Evolutionary conservation across 371 early-diverging fungal genomes (phyloP).

Genomic region (Syncephalis plumigaleata): DNA sequence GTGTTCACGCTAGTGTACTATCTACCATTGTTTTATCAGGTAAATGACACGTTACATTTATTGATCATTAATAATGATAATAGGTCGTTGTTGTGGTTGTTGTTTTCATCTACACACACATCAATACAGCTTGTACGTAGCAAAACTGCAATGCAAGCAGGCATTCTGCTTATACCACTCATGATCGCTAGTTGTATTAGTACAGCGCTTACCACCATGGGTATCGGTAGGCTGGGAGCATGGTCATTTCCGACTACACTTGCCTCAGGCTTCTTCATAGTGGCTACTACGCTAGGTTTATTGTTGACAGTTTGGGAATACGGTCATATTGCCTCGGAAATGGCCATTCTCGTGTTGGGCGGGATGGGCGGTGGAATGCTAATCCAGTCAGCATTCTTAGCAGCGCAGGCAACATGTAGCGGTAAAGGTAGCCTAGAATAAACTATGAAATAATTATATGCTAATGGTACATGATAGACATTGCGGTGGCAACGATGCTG

Average conservation of each 20-base stretch:
- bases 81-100: neutral
- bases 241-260: conserved; percentile 15
- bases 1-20: neutral
- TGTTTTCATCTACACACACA: no score
- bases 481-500: conserved; percentile 43
- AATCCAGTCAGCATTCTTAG: conserved; percentile 19
- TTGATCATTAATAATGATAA: neutral
- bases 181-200: conserved; percentile 17
- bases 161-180: conserved; percentile 41
- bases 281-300: conserved; percentile 19
- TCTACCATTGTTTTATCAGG: neutral
- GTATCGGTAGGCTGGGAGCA: conserved; percentile 17
- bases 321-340: conserved; percentile 17
- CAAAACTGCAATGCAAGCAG: conserved; percentile 26
- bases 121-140: conserved; percentile 2
- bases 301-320: conserved; percentile 20
- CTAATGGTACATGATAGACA: conserved; percentile 20
- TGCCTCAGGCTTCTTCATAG: conserved; percentile 16
- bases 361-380: conserved; percentile 25
- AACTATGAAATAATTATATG: conserved; percentile 33
- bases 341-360: conserved; percentile 21
- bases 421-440: conserved; percentile 15
- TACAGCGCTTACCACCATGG: conserved; percentile 8
- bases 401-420: conserved; percentile 24
- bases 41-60: neutral